These are phyloP conservation scores for Ettlia oleoabundans DNA, from an alignment of 139 green algal species.

Conservation along the genomic window DNA sequence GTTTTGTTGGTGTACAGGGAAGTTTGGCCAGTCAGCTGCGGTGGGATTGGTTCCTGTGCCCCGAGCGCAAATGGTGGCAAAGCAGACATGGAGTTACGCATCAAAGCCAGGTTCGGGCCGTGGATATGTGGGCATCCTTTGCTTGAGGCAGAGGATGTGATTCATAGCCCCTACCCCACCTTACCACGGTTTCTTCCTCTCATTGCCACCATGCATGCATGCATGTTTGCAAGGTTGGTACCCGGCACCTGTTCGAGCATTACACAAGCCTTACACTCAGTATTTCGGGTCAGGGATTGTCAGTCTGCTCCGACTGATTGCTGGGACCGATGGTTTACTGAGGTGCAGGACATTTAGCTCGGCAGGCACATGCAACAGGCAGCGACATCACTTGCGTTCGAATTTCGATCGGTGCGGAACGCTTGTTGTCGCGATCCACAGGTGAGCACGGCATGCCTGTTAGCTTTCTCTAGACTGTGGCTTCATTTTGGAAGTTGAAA, in stretches of 20 bases:
- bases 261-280: not conserved
- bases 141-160: no score
- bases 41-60: slow-evolving; percentile 71
- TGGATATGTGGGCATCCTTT: not conserved
- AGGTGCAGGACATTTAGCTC: slow-evolving; percentile 54
- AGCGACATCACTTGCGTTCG: slow-evolving; percentile 81
- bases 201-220: not conserved
- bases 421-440: slow-evolving; percentile 71
- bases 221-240: not conserved
- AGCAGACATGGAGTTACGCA: slow-evolving; percentile 84
- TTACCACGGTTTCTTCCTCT: no score
- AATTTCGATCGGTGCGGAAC: slow-evolving; percentile 76
- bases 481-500: no score
- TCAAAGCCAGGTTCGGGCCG: slow-evolving; percentile 31
- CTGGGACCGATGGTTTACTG: no score
- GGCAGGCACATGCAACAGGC: slow-evolving; percentile 58
- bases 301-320: no score
- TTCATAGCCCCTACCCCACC: no score
- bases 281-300: not conserved
- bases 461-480: no score
- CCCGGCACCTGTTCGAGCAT: not conserved
- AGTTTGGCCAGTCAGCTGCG: slow-evolving; percentile 81
- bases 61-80: slow-evolving; percentile 68
- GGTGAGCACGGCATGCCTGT: not conserved
- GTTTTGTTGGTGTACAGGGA: slow-evolving; percentile 54